A percentile compares a stretch with the other conserved stretches of the same genome.
These are phyloP conservation scores for Salix brachista DNA, from an alignment of 345 rosid genomes.

Conservation along the genomic window DNA sequence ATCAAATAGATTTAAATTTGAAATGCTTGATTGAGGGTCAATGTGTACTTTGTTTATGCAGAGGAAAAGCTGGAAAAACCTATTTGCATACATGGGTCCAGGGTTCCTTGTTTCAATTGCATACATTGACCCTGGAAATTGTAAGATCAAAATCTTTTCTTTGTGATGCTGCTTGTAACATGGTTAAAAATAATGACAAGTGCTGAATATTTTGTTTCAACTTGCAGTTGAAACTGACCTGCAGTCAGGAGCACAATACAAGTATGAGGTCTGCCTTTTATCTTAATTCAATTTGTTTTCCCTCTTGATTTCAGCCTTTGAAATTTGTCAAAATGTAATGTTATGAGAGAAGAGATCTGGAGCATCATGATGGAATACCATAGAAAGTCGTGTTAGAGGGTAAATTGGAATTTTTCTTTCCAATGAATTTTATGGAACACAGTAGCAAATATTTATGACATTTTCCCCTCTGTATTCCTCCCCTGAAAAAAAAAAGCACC, in stretches of 20 bases:
- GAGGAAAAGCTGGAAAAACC: slow-evolving; percentile 88
- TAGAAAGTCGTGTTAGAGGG: background rate
- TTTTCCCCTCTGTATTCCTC: background rate
- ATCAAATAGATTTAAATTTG: background rate
- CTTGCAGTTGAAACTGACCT: slow-evolving; percentile 91
- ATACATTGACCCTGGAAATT: slow-evolving; percentile 95
- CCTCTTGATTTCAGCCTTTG: background rate
- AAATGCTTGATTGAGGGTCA: background rate
- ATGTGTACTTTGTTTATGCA: slow-evolving; percentile 31
- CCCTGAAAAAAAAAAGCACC: background rate
- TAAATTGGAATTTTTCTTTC: background rate
- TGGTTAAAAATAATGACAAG: background rate
- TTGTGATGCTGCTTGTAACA: background rate
- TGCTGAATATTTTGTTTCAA: slow-evolving; percentile 19
- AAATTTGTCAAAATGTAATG: background rate
- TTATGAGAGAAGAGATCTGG: background rate
- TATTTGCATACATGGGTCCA: slow-evolving; percentile 86
- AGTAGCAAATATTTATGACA: background rate
- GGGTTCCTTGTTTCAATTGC: slow-evolving; percentile 96
- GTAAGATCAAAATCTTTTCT: slow-evolving; percentile 41
- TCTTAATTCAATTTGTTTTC: background rate
- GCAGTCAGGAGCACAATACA: slow-evolving; percentile 84
- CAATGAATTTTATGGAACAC: too few relatives aligned
- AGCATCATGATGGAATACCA: background rate
- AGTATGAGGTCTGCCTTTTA: slow-evolving; percentile 58